These are phyloP conservation scores for Trichoderma breve DNA, from an alignment of 2,329 filamentous ascomycete genomes.

Conservation along the genomic window DNA sequence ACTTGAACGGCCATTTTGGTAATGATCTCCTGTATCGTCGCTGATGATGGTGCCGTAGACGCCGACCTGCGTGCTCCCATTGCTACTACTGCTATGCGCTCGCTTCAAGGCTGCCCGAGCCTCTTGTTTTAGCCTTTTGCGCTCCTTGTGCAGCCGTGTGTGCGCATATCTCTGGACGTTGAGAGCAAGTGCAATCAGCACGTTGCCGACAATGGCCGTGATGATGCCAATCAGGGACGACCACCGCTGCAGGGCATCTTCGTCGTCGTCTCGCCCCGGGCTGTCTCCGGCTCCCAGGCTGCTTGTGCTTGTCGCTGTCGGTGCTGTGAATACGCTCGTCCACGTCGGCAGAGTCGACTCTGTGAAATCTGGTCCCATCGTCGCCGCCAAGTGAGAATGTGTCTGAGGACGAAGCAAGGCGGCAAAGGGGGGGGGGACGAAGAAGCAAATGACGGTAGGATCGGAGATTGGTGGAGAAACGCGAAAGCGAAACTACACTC, in stretches of 20 bases:
- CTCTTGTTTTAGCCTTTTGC: constrained; percentile 54
- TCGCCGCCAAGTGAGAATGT: constrained; percentile 23
- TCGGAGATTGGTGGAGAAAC: constrained; percentile 18
- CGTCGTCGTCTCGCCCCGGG: constrained; percentile 32
- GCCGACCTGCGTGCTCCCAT: constrained; percentile 27
- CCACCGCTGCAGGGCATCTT: constrained; percentile 65
- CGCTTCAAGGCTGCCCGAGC: constrained; percentile 54
- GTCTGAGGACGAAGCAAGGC: constrained; percentile 22
- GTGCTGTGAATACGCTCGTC: constrained; percentile 13
- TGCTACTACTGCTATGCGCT: constrained; percentile 29
- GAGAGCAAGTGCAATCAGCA: constrained; percentile 90
- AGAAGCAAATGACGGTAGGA: constrained; percentile 5
- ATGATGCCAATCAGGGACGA: constrained; percentile 93
- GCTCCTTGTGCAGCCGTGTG: constrained; percentile 74
- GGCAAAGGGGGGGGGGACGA: background rate
- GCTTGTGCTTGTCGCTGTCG: constrained; percentile 5
- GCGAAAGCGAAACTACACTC: constrained; percentile 12
- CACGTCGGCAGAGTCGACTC: constrained; percentile 28
- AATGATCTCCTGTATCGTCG: constrained; percentile 18
- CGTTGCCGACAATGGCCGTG: constrained; percentile 87
- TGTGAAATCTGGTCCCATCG: constrained; percentile 28
- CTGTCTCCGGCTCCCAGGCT: constrained; percentile 10
- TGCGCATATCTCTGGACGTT: constrained; percentile 98
- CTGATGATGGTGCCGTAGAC: constrained; percentile 37
- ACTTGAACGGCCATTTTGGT: constrained; percentile 24